These are phyloP conservation scores for Pestalotiopsis sp. DNA, from an alignment of 2,329 filamentous ascomycete genomes.

Conservation along the genomic window DNA sequence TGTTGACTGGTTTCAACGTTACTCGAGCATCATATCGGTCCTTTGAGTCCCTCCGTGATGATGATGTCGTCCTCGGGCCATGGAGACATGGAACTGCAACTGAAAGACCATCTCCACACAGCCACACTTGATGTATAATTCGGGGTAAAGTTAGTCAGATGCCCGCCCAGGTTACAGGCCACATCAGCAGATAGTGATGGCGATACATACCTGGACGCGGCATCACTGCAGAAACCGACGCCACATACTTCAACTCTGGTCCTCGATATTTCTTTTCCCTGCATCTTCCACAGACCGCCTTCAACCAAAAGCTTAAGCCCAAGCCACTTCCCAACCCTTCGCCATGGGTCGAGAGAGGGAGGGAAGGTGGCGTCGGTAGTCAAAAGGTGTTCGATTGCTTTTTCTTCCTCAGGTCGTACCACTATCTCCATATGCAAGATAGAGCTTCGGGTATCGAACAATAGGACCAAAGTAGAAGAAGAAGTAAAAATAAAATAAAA, in stretches of 20 bases:
- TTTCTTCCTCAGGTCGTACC: background rate
- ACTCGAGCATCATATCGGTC: too few relatives aligned
- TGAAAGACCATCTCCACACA: too few relatives aligned
- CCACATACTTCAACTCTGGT: background rate
- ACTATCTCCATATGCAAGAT: slow-evolving; percentile 2
- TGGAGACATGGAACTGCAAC: too few relatives aligned
- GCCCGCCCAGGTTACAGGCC: too few relatives aligned
- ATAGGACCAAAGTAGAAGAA: background rate
- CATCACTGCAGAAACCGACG: background rate
- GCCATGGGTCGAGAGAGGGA: background rate
- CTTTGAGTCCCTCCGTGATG: too few relatives aligned
- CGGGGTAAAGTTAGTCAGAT: too few relatives aligned
- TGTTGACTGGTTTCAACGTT: too few relatives aligned
- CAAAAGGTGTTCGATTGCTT: background rate
- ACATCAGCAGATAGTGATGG: background rate
- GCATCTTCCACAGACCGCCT: background rate
- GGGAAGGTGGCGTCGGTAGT: background rate
- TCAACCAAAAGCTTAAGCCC: background rate
- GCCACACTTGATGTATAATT: too few relatives aligned
- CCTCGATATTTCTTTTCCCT: background rate
- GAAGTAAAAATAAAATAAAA: background rate
- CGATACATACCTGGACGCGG: background rate
- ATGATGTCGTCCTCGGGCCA: too few relatives aligned
- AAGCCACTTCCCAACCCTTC: too few relatives aligned
- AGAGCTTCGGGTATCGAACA: slow-evolving; percentile 9